Evolutionary conservation across 2,329 filamentous ascomycete genomes (phyloP).

Genomic region (Penicillium glabrum): DNA sequence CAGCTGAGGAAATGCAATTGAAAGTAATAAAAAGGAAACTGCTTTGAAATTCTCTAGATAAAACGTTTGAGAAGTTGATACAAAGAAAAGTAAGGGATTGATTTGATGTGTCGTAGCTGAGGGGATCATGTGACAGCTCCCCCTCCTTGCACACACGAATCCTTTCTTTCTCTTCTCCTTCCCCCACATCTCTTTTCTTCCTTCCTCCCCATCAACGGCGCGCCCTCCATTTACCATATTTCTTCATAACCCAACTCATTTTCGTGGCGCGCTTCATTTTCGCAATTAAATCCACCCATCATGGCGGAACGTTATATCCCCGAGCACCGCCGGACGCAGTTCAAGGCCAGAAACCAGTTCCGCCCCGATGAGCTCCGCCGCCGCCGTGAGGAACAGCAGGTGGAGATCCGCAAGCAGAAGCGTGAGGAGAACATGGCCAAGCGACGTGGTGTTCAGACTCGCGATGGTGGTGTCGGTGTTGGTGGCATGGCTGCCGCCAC

Average conservation of each 20-base stretch:
- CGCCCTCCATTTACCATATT: conserved; percentile 13
- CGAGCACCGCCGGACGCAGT: conserved; percentile 97
- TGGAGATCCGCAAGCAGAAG: conserved; percentile 98
- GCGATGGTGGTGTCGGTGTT: conserved; percentile 62
- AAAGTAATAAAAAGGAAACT: background rate
- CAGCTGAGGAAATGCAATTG: background rate
- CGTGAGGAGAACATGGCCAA: conserved; percentile 98
- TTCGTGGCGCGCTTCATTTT: conserved; percentile 30
- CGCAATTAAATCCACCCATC: conserved; percentile 37
- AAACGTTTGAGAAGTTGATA: background rate
- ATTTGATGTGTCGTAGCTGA: conserved; percentile 8
- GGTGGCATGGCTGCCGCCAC: conserved; percentile 76
- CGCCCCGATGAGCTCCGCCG: conserved; percentile 98
- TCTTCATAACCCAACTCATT: conserved; percentile 12
- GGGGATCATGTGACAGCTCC: conserved; percentile 22
- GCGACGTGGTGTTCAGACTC: conserved; percentile 86
- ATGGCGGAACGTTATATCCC: conserved; percentile 99
- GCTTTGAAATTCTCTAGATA: background rate
- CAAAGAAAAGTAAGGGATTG: background rate
- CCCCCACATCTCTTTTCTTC: conserved; percentile 20
- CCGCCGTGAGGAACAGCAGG: conserved; percentile 97
- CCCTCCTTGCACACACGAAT: conserved; percentile 27
- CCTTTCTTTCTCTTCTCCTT: conserved; percentile 21
- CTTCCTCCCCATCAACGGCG: conserved; percentile 18
- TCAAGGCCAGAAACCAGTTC: conserved; percentile 99